Percentiles rank a stretch among this genome's conserved stretches.
Conservation (phyloP, 2,329 filamentous ascomycete genomes). For the Harringtonia lauricola region DNA sequence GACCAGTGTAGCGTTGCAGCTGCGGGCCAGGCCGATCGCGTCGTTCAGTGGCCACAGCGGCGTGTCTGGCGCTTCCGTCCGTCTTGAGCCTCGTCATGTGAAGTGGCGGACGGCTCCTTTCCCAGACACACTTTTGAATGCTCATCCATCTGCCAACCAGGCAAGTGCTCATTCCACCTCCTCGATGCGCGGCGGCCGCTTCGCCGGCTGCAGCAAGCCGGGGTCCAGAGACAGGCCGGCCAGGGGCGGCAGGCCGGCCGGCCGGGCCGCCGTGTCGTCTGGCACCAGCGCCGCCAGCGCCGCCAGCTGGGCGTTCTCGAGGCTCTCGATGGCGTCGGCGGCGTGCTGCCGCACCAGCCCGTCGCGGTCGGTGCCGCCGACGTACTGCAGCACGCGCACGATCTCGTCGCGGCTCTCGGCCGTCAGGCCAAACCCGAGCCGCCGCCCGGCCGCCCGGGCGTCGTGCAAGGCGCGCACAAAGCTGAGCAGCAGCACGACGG, state of each 20-base stretch:
- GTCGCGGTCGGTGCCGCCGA: conserved; percentile 56
- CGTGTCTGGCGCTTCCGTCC: no score
- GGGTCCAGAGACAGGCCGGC: conserved; percentile 26
- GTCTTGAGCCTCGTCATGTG: no score
- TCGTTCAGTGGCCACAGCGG: no score
- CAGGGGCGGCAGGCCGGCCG: conserved; percentile 18
- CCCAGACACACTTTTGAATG: no score
- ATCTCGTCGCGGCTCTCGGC: conserved; percentile 49
- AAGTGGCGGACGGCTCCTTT: no score
- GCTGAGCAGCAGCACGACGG: conserved; percentile 50
- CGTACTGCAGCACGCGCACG: conserved; percentile 49
- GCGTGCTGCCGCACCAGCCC: conserved; percentile 58
- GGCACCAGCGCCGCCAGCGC: conserved; percentile 12
- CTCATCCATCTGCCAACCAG: no score
- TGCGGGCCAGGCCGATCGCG: no score
- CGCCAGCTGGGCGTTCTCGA: conserved; percentile 48
- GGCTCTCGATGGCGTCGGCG: conserved; percentile 51
- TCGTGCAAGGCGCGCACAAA: conserved; percentile 49
- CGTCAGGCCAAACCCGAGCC: conserved; percentile 42
- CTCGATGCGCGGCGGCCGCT: background rate
- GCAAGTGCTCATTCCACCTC: background rate
- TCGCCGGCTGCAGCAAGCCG: no score
- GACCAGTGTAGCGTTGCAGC: no score
- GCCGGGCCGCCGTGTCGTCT: background rate
- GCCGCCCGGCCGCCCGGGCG: conserved; percentile 33